Evolutionary conservation across 495 filamentous ascomycete species (phyloP), one percentile per base, ranked within the genome.

Genomic region (Xylaria intraflava): DNA sequence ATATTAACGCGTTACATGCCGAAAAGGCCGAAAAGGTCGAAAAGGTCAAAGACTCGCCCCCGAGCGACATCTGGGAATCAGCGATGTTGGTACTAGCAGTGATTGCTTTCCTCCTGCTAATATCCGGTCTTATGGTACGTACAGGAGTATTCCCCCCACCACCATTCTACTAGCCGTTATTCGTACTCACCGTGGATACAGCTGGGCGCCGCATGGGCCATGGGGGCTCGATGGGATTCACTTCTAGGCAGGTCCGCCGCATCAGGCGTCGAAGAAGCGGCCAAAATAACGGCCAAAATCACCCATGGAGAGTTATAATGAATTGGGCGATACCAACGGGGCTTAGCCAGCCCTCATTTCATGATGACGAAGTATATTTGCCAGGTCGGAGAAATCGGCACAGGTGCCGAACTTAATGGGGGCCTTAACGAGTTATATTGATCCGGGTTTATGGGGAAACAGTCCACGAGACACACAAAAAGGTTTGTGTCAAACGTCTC

Each of bases 181-280:
- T 23, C 9, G 16, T 33, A 46, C 49, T 66, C 16, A 64, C 53
- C 12, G 47, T 31, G 12, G 16, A 20, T 45, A 29, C 56, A 92
- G 88, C 62, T 92, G 48, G 78, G 78, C 27, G 57, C 76, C 20
- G 89, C 89, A 10, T 89, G 77, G 75, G 66, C 78, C 20, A 68
- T 87, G 38, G 89, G 89, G 38, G 81, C 82, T 9, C 69, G 73
- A 27, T 80, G 82, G 61, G 79, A 82, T 64, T 62, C 74, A 20
- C 62, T 72, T 0, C 71, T 75, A 41, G 29, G 60, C n/a, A 64
- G 69, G 22, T 55, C 70, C 8, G 53, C 27, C 20, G 62, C 64
- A 35, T 31, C 62, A 1, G 61, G 56, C 27, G 48, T 73, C 23
- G 62, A 55, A 48, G 53, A 51, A n/a, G 45, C 57, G 17, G 62